Conservation (phyloP, 129 eudicot species). For the Lactuca sativa region DNA sequence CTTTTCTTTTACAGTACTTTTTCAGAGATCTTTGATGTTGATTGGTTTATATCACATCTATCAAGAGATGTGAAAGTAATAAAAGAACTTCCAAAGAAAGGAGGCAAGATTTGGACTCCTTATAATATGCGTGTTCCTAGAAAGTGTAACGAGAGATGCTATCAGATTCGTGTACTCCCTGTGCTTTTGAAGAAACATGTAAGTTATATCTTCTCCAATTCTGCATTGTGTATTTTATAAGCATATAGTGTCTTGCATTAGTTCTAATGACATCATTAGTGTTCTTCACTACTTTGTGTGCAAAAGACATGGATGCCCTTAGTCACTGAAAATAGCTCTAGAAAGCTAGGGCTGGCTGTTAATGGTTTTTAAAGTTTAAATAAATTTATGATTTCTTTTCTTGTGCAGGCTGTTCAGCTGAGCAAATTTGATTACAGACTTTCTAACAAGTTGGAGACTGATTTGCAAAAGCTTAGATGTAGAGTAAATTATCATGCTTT, state of each 20-base stretch:
- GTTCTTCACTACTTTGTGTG: too few species aligned
- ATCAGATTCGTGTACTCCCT: constrained; percentile 78
- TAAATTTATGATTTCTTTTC: constrained; percentile 7
- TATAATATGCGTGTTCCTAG: constrained; percentile 90
- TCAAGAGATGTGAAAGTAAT: constrained; percentile 73
- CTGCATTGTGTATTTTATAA: constrained; percentile 5
- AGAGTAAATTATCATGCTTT: constrained; percentile 86
- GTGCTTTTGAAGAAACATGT: constrained; percentile 75
- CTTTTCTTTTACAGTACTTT: constrained; percentile 65
- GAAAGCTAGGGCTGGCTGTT: too few species aligned
- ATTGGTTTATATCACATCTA: constrained; percentile 82
- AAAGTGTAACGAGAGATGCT: constrained; percentile 84
- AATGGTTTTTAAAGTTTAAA: neutral
- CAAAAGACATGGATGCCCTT: too few species aligned
- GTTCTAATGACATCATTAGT: neutral
- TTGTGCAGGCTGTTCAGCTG: constrained; percentile 75
- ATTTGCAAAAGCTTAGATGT: constrained; percentile 89
- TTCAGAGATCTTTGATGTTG: constrained; percentile 85
- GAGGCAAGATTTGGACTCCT: constrained; percentile 64
- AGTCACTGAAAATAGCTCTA: too few species aligned
- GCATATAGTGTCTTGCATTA: constrained; percentile 14
- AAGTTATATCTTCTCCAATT: constrained; percentile 32
- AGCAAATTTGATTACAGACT: constrained; percentile 90
- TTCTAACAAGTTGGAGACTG: constrained; percentile 67
- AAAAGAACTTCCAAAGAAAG: constrained; percentile 71